Conservation (phyloP, 306 rosid genomes). For the Lathyrus tuberosus region DNA sequence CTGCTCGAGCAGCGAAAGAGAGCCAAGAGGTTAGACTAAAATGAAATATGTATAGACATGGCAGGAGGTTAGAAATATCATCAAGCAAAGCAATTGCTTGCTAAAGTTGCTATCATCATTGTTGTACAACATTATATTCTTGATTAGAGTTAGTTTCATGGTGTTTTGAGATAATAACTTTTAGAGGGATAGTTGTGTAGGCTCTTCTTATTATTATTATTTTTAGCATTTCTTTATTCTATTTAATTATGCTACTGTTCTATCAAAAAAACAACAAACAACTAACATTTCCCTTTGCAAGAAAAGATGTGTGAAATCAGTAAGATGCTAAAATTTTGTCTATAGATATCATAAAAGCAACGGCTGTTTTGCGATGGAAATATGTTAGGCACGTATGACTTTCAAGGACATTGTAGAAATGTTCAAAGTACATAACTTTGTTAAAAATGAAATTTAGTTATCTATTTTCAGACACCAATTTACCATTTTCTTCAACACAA, state of each 20-base stretch:
- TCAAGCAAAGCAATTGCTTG: conserved; percentile 26
- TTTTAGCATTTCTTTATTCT: conserved; percentile 44
- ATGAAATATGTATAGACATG: conserved; percentile 17
- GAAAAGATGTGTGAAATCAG: no score
- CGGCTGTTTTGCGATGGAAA: no score
- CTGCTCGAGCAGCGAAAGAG: conserved; percentile 58
- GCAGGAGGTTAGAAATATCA: conserved; percentile 32
- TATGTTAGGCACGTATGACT: no score
- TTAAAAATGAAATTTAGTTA: no score
- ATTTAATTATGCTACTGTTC: not conserved
- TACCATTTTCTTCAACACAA: no score
- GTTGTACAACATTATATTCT: conserved; percentile 15
- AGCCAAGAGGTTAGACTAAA: conserved; percentile 40
- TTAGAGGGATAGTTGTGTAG: conserved; percentile 35
- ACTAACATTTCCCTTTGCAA: no score
- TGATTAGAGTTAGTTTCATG: conserved; percentile 26
- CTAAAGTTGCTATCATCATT: conserved; percentile 28
- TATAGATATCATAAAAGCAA: no score
- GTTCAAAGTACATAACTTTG: no score
- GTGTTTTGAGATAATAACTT: conserved; percentile 34
- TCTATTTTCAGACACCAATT: no score
- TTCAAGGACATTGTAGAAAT: no score
- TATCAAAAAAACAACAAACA: no score
- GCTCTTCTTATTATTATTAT: not conserved
- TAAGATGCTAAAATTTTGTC: no score